Evolutionary conservation across 108 stramenopile species (phyloP).

Genomic region (Asterionellopsis glacialis): DNA sequence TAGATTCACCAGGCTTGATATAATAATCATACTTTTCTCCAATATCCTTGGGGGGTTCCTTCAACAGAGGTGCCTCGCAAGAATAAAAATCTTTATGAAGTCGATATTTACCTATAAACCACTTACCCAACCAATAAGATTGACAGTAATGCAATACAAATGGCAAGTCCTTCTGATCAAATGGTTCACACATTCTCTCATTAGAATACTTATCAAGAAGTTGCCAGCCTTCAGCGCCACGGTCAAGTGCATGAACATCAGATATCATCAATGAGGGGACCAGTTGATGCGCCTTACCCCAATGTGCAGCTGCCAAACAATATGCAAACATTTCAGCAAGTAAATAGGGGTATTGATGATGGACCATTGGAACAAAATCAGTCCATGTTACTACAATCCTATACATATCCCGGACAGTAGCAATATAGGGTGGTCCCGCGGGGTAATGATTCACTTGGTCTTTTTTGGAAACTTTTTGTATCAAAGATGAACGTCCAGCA

Average conservation of each 20-base stretch:
- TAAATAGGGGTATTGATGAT: conserved; percentile 57
- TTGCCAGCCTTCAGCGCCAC: conserved; percentile 55
- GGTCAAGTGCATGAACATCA: conserved; percentile 22
- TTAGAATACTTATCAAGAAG: conserved; percentile 37
- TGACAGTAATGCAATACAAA: conserved; percentile 59
- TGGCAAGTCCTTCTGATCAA: conserved; percentile 31
- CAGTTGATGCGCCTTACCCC: conserved; percentile 51
- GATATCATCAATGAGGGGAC: conserved; percentile 72
- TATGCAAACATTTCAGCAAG: conserved; percentile 94
- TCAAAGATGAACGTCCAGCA: conserved; percentile 34
- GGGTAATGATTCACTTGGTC: conserved; percentile 44
- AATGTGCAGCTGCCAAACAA: conserved; percentile 77
- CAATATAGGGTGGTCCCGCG: conserved; percentile 78
- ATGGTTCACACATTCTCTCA: conserved; percentile 44
- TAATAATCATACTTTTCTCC: conserved; percentile 39
- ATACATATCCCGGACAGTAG: conserved; percentile 67
- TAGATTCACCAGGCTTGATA: conserved; percentile 37
- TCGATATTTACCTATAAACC: conserved; percentile 73
- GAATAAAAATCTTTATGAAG: conserved; percentile 66
- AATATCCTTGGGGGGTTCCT: conserved; percentile 56
- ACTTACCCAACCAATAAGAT: conserved; percentile 44
- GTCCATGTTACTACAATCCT: conserved; percentile 59
- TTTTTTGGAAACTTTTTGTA: conserved; percentile 20
- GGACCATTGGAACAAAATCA: conserved; percentile 59
- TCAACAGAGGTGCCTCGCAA: conserved; percentile 63